Evolutionary conservation across 192 early-diverging fungal genomes (phyloP).

Genomic region (Backusella macrospora): DNA sequence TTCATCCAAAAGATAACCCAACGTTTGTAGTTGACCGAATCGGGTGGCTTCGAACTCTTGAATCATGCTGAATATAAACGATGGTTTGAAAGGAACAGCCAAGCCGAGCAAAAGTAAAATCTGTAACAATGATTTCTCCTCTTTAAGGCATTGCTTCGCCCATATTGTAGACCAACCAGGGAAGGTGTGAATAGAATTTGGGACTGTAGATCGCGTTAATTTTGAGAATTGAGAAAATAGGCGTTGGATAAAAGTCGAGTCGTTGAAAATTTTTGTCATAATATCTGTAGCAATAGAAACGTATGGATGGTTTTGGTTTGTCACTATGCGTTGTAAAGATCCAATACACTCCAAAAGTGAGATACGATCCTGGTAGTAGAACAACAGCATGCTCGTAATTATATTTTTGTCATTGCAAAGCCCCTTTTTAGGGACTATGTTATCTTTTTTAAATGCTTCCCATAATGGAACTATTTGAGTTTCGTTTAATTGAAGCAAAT

Average conservation of each 20-base stretch:
- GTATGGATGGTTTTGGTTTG: constrained; percentile 23
- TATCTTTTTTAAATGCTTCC: constrained; percentile 25
- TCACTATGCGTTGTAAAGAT: constrained; percentile 30
- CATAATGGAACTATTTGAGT: constrained; percentile 34
- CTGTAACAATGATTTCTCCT: constrained; percentile 46
- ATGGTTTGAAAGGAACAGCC: constrained; percentile 2
- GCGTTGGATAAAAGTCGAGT: constrained; percentile 17
- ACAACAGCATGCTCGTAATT: background rate
- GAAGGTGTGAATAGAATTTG: constrained; percentile 31
- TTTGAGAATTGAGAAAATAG: constrained; percentile 25
- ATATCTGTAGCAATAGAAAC: constrained; percentile 14
- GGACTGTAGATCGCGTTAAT: constrained; percentile 25
- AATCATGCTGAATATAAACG: constrained; percentile 25
- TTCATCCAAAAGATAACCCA: constrained; percentile 33
- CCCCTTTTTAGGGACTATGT: background rate
- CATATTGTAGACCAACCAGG: constrained; percentile 32
- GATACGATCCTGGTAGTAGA: constrained; percentile 34
- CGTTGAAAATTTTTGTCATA: constrained; percentile 4
- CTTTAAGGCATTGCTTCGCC: constrained; percentile 46
- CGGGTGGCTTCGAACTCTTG: constrained; percentile 42
- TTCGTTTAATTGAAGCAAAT: constrained; percentile 45
- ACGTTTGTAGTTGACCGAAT: constrained; percentile 43
- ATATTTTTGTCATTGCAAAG: background rate
- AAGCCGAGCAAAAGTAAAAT: constrained; percentile 38
- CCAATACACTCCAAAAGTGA: constrained; percentile 29